A percentile compares a stretch with the other conserved stretches of the same genome.
phyloP scores from a whole-genome alignment of 352 stramenopile genomes.

The Phytopythium mirpurense region DNA sequence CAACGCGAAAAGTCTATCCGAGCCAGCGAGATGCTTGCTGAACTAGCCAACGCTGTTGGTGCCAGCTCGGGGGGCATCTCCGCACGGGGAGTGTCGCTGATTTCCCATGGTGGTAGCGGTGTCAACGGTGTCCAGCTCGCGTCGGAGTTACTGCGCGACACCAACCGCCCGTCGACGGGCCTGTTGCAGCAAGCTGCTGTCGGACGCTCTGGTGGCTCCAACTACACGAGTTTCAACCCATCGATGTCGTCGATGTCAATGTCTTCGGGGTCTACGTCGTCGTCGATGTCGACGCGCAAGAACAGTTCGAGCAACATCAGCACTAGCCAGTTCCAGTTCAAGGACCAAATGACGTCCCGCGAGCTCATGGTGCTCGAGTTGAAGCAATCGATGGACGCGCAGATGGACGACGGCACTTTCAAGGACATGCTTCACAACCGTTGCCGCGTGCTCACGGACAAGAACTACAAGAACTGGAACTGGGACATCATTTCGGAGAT shows the following conservation, averaged over 20 bases:
- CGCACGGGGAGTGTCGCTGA: conserved; percentile 60
- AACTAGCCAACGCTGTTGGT: conserved; percentile 73
- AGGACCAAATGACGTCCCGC: conserved; percentile 73
- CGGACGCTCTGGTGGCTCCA: not conserved
- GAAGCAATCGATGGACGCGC: conserved; percentile 83
- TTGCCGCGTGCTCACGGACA: conserved; percentile 79
- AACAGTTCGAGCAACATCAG: conserved; percentile 3
- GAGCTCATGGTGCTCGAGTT: conserved; percentile 85
- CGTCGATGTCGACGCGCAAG: conserved; percentile 6
- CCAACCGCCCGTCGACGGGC: conserved; percentile 70
- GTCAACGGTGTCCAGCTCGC: conserved; percentile 87
- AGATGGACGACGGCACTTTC: conserved; percentile 87
- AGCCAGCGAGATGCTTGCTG: conserved; percentile 78
- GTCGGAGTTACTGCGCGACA: conserved; percentile 82
- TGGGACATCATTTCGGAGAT: conserved; percentile 90
- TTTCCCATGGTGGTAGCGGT: conserved; percentile 75
- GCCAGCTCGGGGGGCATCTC: conserved; percentile 70
- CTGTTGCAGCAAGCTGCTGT: conserved; percentile 5
- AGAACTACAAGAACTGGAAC: conserved; percentile 91
- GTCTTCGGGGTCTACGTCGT: conserved; percentile 3
- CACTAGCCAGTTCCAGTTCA: conserved; percentile 31
- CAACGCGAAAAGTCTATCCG: conserved; percentile 85
- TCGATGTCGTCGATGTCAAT: conserved; percentile 1
- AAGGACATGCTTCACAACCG: conserved; percentile 88
- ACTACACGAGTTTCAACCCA: conserved; percentile 4